Base-by-base conservation (phyloP, 192 early-diverging fungal genomes). In the Backusella westeae region DNA sequence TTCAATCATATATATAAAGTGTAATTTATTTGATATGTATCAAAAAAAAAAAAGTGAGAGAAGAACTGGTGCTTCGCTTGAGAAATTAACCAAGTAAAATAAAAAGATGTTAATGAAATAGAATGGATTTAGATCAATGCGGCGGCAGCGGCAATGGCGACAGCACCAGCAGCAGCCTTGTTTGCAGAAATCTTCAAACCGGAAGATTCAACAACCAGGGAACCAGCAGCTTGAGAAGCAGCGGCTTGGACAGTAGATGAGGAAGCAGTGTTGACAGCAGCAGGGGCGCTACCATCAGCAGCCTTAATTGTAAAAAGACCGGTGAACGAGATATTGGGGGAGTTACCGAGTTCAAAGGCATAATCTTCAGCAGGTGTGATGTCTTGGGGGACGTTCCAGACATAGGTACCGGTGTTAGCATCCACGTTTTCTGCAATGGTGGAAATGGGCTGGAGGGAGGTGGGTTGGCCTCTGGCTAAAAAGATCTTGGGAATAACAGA, bases 321-420 rank as follows among this genome's bases (percentile, higher is more conserved):
- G 53, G 71, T 38, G 70, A 63, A 82, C 17, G 78, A 41, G 36
- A 82, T 49, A 38, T 79, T 71, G 15, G 81, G 81, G 6, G 81
- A 76, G 8, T 21, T 56, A 68, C 81, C 81, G 6, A 76, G 69
- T 70, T 78, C 75, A 19, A 82, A 72, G 32, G 78, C 81, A 44
- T 82, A 82, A 35, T 75, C 73, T 14, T 32, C 67, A 34, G 67
- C 81, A 23, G 75, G 74, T 35, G 77, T 14, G 34, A 79, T 26
- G 67, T 76, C 63, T 26, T 72, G 72, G 46, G 81, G 81, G 19
- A 82, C 72, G 39, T 71, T 53, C 81, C 81, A 82, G 46, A 59
- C 73, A 38, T 75, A 82, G 14, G 39, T 26, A 15, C 44, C 56
- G 4, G 67, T n/a, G n/a, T 32, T 34, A 17, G 81, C 73, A 63